Base-by-base conservation (phyloP, 2,329 filamentous ascomycete species). In the Fusarium torulosum region DNA sequence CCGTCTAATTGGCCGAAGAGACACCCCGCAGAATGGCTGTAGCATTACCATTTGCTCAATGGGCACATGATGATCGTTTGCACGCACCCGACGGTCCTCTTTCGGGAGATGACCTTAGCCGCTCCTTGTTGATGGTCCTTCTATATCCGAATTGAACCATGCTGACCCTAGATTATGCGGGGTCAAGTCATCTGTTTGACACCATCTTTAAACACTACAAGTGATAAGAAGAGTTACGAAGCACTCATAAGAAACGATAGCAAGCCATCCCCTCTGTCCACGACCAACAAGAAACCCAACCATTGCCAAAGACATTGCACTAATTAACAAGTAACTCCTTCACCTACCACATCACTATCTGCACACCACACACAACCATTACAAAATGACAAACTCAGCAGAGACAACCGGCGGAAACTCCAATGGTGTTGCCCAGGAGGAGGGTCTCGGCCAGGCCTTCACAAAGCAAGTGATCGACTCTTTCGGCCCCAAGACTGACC, bases 391-490 rank as follows among this genome's bases (percentile, higher is more conserved):
- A 76, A 81, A 59, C 41, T 27, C 56, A 46, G 44, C 67, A 27
- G 85, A 58, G 83, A 86, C 56, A 23, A 63, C 71, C 80, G 79
- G 63, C 86, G 83, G 80, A 81, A 81, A 67, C 79, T 82, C 9
- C 31, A 71, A 53, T 7, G 47, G 61, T 14, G 27, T 25, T 19
- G 41, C 43, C 4, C 45, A 69, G n/a, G 69, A 64, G 43, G 67
- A 69, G 29, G 73, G 67, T 21, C 71, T 80, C 3, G 79, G 78
- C 38, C 75, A 77, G 21, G 78, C 82, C 79, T 94, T 95, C 83
- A 96, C 93, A 41, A 79, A 88, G 70, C 82, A 85, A 70, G 91
- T 95, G 76, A 86, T 95, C 75, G 85, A 90, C 63, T 86, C 90
- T 64, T 94, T 92, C 78, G 90, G 92, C 6, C 89, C 91, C 68